Percentiles rank a stretch among this genome's conserved stretches.
phyloP scores from a whole-genome alignment of 2,329 filamentous ascomycete genomes.

The Pyricularia sp. region DNA sequence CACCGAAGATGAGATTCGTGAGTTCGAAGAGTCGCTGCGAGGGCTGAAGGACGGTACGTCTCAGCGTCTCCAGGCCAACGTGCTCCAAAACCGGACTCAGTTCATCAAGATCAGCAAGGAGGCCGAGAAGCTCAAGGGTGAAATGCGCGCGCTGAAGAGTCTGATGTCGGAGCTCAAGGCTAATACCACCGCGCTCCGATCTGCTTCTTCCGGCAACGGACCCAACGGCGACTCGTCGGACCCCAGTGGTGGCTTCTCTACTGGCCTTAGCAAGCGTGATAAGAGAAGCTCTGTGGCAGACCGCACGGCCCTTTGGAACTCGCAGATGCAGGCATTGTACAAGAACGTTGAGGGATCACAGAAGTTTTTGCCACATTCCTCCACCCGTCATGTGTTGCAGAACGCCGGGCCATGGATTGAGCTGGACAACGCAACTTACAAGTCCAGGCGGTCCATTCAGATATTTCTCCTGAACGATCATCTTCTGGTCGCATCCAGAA shows the following conservation, averaged over 20 bases:
- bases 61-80: constrained; percentile 80
- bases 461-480: constrained; percentile 92
- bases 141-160: constrained; percentile 83
- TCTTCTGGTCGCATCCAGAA: constrained; percentile 76
- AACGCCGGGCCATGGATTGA: constrained; percentile 93
- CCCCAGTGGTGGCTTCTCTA: constrained; percentile 34
- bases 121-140: constrained; percentile 89
- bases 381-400: constrained; percentile 85
- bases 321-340: constrained; percentile 71
- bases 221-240: constrained; percentile 27
- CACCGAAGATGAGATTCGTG: constrained; percentile 72
- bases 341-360: constrained; percentile 97
- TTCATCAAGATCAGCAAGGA: constrained; percentile 99
- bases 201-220: constrained; percentile 32
- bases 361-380: constrained; percentile 83
- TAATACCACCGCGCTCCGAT: constrained; percentile 54
- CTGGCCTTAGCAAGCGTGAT: constrained; percentile 52
- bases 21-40: constrained; percentile 64
- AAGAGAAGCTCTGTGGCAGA: constrained; percentile 82
- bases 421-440: constrained; percentile 94
- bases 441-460: constrained; percentile 76
- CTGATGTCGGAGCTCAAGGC: constrained; percentile 86
- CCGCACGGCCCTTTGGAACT: constrained; percentile 53
- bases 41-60: constrained; percentile 68
- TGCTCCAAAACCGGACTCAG: constrained; percentile 92